A percentile compares a stretch with the other conserved stretches of the same genome.
Evolutionary conservation across 179 eudicot genomes (phyloP).

Genomic region (Patellifolia procumbens): DNA sequence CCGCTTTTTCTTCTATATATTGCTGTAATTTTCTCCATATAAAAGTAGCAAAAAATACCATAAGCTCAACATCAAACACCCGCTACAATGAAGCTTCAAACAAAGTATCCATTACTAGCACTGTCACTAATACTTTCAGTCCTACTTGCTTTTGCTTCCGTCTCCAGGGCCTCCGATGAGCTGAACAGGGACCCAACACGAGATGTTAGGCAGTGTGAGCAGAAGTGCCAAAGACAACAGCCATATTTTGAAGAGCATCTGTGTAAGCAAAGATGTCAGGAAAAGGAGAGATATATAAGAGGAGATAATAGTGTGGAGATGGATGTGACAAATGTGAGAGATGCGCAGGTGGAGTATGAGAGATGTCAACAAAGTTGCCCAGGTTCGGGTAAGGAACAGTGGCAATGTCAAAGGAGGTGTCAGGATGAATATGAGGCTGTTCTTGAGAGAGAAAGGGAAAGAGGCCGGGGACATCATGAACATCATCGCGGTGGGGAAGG

Average conservation of each 20-base stretch:
- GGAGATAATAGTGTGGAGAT: background rate
- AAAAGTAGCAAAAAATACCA: too few species aligned
- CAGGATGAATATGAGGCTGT: slow-evolving; percentile 28
- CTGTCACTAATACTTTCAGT: background rate
- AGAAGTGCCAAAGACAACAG: slow-evolving; percentile 28
- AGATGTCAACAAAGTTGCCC: slow-evolving; percentile 27
- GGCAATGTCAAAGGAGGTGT: slow-evolving; percentile 33
- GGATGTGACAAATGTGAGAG: background rate
- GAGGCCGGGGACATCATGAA: background rate
- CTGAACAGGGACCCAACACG: slow-evolving; percentile 13
- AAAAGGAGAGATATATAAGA: background rate
- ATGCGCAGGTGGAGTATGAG: slow-evolving; percentile 29
- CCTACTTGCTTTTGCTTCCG: background rate
- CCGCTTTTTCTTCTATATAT: background rate
- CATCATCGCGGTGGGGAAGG: slow-evolving; percentile 17
- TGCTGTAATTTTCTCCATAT: too few species aligned
- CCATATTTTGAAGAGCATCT: slow-evolving; percentile 36
- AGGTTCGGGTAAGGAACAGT: slow-evolving; percentile 23
- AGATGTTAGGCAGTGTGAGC: slow-evolving; percentile 26
- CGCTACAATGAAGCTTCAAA: slow-evolving; percentile 15
- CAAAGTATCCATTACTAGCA: background rate
- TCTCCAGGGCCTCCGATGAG: background rate
- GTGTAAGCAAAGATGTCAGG: slow-evolving; percentile 20
- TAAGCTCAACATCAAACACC: background rate
- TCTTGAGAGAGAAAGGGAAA: slow-evolving; percentile 19